Conservation (phyloP, 495 filamentous ascomycete species). For the Penicillium diatomitis region DNA sequence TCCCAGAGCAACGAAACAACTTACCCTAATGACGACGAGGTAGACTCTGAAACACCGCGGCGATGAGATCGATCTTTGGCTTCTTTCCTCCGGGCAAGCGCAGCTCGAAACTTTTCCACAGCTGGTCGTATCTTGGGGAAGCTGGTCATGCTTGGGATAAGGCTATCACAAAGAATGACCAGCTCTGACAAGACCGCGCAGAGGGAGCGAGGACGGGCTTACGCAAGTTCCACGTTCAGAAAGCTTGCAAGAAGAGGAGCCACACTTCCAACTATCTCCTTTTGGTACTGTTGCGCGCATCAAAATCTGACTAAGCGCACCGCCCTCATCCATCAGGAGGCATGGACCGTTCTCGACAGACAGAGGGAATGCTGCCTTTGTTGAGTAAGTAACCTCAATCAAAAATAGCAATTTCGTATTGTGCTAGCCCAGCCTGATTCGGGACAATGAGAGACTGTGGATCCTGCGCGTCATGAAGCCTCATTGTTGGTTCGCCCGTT, state of each 20-base stretch:
- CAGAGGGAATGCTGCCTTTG: no score
- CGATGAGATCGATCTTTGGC: conserved; percentile 14
- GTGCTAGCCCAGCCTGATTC: no score
- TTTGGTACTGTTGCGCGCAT: background rate
- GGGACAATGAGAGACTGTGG: no score
- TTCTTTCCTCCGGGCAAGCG: conserved; percentile 25
- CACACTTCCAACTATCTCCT: background rate
- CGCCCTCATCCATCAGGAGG: background rate
- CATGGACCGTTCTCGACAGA: no score
- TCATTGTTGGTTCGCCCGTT: no score
- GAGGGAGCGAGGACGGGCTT: background rate
- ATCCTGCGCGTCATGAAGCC: no score
- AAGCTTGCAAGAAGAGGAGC: background rate
- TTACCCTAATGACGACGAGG: conserved; percentile 14
- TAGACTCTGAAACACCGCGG: conserved; percentile 10
- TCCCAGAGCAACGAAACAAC: background rate
- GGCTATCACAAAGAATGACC: conserved; percentile 18
- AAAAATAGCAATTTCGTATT: no score
- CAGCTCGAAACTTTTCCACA: conserved; percentile 28
- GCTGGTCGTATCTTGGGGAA: conserved; percentile 25
- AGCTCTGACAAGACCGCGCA: conserved; percentile 17
- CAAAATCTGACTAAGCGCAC: conserved; percentile 13
- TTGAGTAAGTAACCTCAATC: no score
- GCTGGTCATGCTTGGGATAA: conserved; percentile 28
- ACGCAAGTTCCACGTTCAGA: background rate